Conservation (phyloP, 2,329 filamentous ascomycete species). For the Arachnopeziza araneosa region DNA sequence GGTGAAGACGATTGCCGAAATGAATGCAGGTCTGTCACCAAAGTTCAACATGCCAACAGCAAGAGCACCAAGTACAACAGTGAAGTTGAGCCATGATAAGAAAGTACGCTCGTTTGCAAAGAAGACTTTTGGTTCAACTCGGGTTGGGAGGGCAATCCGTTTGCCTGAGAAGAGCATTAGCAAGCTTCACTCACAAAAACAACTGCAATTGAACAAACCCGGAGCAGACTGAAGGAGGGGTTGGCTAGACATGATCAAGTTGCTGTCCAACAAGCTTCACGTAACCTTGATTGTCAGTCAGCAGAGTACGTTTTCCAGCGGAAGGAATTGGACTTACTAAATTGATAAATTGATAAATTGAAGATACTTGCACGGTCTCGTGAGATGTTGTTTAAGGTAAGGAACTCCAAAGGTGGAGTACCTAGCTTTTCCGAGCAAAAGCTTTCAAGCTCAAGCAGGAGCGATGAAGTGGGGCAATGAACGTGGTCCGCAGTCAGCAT, state of each 20-base stretch:
- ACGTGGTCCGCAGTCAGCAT: neutral
- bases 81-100: conserved; percentile 99
- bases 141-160: conserved; percentile 93
- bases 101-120: conserved; percentile 99
- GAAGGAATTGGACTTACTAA: neutral
- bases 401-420: neutral
- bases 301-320: conserved; percentile 64
- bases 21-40: conserved; percentile 88
- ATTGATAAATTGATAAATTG: neutral
- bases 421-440: neutral
- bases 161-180: conserved; percentile 59
- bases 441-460: neutral
- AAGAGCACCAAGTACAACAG: conserved; percentile 92
- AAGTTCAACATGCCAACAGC: conserved; percentile 98
- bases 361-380: neutral
- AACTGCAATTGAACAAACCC: conserved; percentile 48
- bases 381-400: neutral
- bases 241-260: conserved; percentile 83
- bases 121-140: conserved; percentile 99
- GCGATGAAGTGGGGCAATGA: neutral
- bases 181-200: neutral
- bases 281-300: conserved; percentile 93
- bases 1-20: conserved; percentile 90
- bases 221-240: conserved; percentile 92
- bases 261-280: conserved; percentile 56